Evolutionary conservation across 2,329 filamentous ascomycete genomes (phyloP).

Genomic region (Coniochaeta pulveracea): DNA sequence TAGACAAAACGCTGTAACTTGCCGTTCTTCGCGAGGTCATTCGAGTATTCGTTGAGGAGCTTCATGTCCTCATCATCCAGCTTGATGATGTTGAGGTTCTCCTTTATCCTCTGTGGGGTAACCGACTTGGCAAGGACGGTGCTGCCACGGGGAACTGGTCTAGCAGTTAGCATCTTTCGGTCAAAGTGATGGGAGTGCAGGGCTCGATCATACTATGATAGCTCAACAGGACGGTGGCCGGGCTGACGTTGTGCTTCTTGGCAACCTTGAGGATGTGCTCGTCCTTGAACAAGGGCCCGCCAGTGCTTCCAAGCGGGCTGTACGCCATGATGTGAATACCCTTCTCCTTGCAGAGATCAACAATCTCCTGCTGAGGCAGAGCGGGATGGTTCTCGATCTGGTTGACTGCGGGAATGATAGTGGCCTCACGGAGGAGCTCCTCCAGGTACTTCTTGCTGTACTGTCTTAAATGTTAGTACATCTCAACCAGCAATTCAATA

Average conservation of each 20-base stretch:
- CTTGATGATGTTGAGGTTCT: slow-evolving; percentile 57
- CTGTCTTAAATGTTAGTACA: slow-evolving; percentile 19
- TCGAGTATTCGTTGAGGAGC: slow-evolving; percentile 42
- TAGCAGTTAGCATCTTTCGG: slow-evolving; percentile 3
- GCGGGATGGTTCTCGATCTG: slow-evolving; percentile 67
- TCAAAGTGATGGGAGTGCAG: not conserved
- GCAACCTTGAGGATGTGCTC: slow-evolving; percentile 53
- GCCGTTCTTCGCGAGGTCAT: slow-evolving; percentile 33
- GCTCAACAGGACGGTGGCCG: slow-evolving; percentile 56
- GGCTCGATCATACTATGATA: slow-evolving; percentile 54
- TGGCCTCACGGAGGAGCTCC: slow-evolving; percentile 36
- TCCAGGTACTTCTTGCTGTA: slow-evolving; percentile 46
- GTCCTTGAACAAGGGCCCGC: slow-evolving; percentile 51
- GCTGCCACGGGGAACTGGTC: slow-evolving; percentile 52
- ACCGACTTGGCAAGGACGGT: slow-evolving; percentile 68
- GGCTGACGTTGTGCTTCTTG: slow-evolving; percentile 47
- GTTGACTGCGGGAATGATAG: slow-evolving; percentile 53
- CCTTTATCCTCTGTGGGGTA: slow-evolving; percentile 54
- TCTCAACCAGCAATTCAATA: too few species aligned
- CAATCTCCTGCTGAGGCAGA: slow-evolving; percentile 61
- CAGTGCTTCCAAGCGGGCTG: slow-evolving; percentile 53
- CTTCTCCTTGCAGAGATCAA: slow-evolving; percentile 55
- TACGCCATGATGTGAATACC: slow-evolving; percentile 65
- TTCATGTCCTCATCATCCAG: slow-evolving; percentile 53
- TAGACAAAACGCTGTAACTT: slow-evolving; percentile 54